These are phyloP conservation scores for Hypomyces perniciosus DNA, from an alignment of 2,329 filamentous ascomycete species.

Conservation along the genomic window DNA sequence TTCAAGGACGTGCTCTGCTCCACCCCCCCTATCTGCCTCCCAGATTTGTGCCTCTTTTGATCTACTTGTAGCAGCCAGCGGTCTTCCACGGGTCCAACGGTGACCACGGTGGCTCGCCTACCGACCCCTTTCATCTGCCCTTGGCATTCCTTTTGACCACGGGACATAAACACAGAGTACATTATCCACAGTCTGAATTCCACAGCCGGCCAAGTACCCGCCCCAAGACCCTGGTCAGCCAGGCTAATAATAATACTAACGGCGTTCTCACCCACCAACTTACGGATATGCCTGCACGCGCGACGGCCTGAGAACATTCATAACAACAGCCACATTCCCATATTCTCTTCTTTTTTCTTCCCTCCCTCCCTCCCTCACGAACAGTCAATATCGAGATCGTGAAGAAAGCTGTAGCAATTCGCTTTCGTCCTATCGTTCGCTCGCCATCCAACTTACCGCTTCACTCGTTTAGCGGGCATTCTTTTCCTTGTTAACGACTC, in stretches of 20 bases:
- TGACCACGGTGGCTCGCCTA: slow-evolving; percentile 20
- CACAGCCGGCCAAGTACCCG: slow-evolving; percentile 5
- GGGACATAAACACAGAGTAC: not conserved
- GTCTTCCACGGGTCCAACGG: slow-evolving; percentile 18
- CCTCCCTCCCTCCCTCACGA: slow-evolving; percentile 34
- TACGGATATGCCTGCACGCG: slow-evolving; percentile 1
- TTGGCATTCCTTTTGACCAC: not conserved
- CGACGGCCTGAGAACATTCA: slow-evolving; percentile 12
- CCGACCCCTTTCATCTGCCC: slow-evolving; percentile 8
- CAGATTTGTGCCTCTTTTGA: slow-evolving; percentile 5
- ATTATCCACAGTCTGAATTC: slow-evolving; percentile 10
- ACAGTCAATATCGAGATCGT: slow-evolving; percentile 45
- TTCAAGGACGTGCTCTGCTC: slow-evolving; percentile 6
- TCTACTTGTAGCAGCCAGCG: too few relatives aligned
- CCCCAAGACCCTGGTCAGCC: not conserved
- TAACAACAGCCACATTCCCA: slow-evolving; percentile 38
- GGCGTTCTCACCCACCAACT: slow-evolving; percentile 7
- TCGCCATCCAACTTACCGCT: slow-evolving; percentile 54
- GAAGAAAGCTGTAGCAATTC: slow-evolving; percentile 40
- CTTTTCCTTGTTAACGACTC: slow-evolving; percentile 38
- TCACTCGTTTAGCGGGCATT: slow-evolving; percentile 87
- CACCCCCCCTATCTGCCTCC: slow-evolving; percentile 15
- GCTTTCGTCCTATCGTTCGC: slow-evolving; percentile 48
- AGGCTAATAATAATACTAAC: slow-evolving; percentile 10
- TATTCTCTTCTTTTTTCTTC: slow-evolving; percentile 28